Evolutionary conservation across 2,329 filamentous ascomycete genomes (phyloP), one percentile per base, ranked within the genome.

Genomic region (Fusarium illudens): DNA sequence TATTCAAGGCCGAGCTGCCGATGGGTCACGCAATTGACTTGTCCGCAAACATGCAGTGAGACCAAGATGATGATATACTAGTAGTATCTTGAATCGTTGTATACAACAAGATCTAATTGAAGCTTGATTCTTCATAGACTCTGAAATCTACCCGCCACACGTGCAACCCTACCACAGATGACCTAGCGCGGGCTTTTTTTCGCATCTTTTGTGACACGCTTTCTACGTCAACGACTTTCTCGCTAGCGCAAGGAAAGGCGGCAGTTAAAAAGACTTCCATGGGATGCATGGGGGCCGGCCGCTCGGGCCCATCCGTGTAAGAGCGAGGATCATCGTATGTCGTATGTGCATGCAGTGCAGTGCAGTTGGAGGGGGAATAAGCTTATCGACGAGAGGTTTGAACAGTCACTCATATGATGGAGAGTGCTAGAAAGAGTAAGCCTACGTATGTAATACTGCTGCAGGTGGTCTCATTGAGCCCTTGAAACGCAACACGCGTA

Each of bases 1-100:
- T 22, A 30, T 3, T 51, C 20, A 8, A 50, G n/a, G 15, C 64
- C 64, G 62, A 66, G 30, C 17, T 10, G 48, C 64, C 64, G 62
- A 30, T 48, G 29, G n/a, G n/a, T n/a, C n/a, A n/a, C n/a, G n/a
- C n/a, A n/a, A n/a, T n/a, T n/a, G n/a, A n/a, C n/a, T n/a, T n/a
- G n/a, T n/a, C n/a, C n/a, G n/a, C n/a, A n/a, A n/a, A n/a, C n/a
- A n/a, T 22, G 22, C 25, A 27, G 25, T 4, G 25, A 27, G 25
- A n/a, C n/a, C n/a, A n/a, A n/a, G n/a, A n/a, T n/a, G n/a, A n/a
- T n/a, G n/a, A n/a, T n/a, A n/a, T n/a, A n/a, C n/a, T n/a, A n/a
- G n/a, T n/a, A n/a, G n/a, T n/a, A n/a, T n/a, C n/a, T 46, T 17
- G 25, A 29, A n/a, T 29, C 27, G 8, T 17, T 15, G 19, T 3